These are phyloP conservation scores for Chlamydomonas incerta DNA, from an alignment of 139 green algal species.

Conservation along the genomic window DNA sequence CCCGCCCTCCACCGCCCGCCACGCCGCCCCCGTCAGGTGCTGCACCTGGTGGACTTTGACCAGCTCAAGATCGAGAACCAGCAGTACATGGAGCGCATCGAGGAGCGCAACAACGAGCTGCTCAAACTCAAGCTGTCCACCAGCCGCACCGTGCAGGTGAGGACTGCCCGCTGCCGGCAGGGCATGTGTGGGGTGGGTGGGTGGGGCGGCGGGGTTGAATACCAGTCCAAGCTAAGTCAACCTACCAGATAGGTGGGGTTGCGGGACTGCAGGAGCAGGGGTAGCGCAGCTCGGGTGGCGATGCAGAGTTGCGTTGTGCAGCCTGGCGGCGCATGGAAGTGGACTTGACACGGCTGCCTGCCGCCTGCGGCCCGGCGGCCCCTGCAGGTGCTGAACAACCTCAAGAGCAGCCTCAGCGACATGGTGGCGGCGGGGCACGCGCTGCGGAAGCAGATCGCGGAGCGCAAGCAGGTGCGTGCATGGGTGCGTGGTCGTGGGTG, in stretches of 20 bases:
- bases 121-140: constrained; percentile 85
- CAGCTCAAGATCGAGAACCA: constrained; percentile 95
- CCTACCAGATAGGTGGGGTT: no score
- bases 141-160: constrained; percentile 76
- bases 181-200: no score
- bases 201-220: no score
- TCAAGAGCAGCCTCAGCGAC: constrained; percentile 71
- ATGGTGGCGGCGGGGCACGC: constrained; percentile 54
- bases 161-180: background rate
- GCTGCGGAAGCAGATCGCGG: constrained; percentile 64
- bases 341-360: no score
- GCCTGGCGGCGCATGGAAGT: no score
- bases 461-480: constrained; percentile 40
- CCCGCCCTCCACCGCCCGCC: no score
- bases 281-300: no score
- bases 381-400: constrained; percentile 77
- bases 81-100: constrained; percentile 87
- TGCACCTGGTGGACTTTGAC: constrained; percentile 91
- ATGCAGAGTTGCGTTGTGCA: no score
- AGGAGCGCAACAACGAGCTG: constrained; percentile 88
- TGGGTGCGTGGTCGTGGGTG: no score
- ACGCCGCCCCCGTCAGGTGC: constrained; percentile 46
- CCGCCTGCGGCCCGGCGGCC: no score
- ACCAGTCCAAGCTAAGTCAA: no score
- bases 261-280: no score